A percentile compares a stretch with the other conserved stretches of the same genome.
These are phyloP conservation scores for Tolypocladium sp. DNA, from an alignment of 2,329 filamentous ascomycete genomes.

Conservation along the genomic window DNA sequence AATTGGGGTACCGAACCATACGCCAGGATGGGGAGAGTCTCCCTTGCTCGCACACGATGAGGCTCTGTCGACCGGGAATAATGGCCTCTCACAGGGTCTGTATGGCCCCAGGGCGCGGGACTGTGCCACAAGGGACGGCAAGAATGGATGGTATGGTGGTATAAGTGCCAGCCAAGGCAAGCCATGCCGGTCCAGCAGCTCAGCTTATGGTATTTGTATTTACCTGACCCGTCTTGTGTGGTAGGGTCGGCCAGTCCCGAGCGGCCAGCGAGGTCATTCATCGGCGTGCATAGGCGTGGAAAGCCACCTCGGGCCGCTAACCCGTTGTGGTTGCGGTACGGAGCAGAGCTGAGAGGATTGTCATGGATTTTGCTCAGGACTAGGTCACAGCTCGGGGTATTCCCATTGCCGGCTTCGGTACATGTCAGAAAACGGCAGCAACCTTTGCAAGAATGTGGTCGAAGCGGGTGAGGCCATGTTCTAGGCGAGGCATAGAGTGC, in stretches of 20 bases:
- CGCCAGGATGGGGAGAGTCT: neutral
- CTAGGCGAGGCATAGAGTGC: neutral
- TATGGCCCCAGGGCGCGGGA: neutral
- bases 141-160: neutral
- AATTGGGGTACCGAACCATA: neutral
- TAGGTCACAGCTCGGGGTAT: neutral
- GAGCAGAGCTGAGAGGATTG: neutral
- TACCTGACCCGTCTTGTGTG: neutral
- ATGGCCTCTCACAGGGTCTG: neutral
- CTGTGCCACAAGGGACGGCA: neutral
- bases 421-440: neutral
- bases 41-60: neutral
- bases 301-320: neutral
- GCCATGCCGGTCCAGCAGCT: neutral
- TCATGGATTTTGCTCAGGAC: neutral
- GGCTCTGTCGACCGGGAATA: neutral
- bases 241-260: neutral
- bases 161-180: neutral
- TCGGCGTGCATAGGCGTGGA: neutral
- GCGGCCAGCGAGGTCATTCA: neutral
- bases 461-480: neutral
- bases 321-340: neutral
- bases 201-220: neutral
- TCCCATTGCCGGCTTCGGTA: neutral
- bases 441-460: neutral